Base-by-base conservation (phyloP, 75 land plant species). In the Adiantum capillusveneris region DNA sequence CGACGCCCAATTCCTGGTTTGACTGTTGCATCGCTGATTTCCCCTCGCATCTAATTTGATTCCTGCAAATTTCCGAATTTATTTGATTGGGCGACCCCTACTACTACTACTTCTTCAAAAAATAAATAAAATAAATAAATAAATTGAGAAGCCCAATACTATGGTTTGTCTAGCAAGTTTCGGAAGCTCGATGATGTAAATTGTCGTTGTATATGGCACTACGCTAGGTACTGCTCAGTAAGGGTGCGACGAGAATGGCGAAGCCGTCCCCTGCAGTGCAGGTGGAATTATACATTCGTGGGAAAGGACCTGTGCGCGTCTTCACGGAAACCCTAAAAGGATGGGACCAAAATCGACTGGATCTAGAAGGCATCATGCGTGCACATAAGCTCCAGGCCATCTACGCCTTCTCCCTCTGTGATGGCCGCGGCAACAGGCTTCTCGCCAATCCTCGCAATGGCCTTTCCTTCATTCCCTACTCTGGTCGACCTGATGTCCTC, bases 341-440 rank as follows among this genome's bases (percentile, higher is more conserved):
- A 12, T 95, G 88, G 84, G 99, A 86, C 6, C 75, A 75, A 43
- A 83, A 95, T 28, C 80, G 67, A 58, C 64, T 95, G 6, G 99
- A 95, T 58, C 72, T 95, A 36, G 69, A 75, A 29, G 70, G 73
- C 31, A 76, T 95, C 34, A 79, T 86, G 63, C 74, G 74, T 63
- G 69, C 76, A 27, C 82, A 80, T 69, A 76, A 77, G 14, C 63
- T 95, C 67, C 76, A 79, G 13, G 51, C 81, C 31, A 19, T 90
- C 42, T 86, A 74, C 67, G 90, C 96, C 13, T 95, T 79, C 75
- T 73, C 65, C 29, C 61, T 79, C 7, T 57, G 41, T 1, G 50
- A 66, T 1, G 86, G 84, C 14, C 75, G 99, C 0, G 96, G 96
- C 61, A 73, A 62, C 19, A 72, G 83, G 28, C 80, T 90, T 56